Base-by-base conservation (phyloP, 495 filamentous ascomycete genomes). In the Endocarpon pusillum region DNA sequence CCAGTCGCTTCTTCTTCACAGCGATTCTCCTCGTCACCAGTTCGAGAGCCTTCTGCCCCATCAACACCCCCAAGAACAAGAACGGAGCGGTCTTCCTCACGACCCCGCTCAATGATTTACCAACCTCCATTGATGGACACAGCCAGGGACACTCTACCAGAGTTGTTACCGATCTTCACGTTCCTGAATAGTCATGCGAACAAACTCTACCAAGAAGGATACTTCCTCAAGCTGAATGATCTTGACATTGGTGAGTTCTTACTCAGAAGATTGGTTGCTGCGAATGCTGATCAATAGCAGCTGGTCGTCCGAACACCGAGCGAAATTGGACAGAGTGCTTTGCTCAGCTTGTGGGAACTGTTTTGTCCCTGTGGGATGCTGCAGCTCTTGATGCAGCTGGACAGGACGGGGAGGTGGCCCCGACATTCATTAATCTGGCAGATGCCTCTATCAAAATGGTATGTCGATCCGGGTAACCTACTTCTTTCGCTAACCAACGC, bases 371-470 rank as follows among this genome's bases (percentile, higher is more conserved):
- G 15, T 99, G 89, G 89, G 89, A 96, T 58, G 86, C 87, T 14
- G 73, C 79, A 40, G 84, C 86, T 54, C 64, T 99, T 48, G 89
- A 96, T 65, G 75, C 75, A 26, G 84, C 83, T 10, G 82, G 73
- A 12, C 71, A 77, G 27, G 73, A 87, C 38, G 73, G 74, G 21
- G 83, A 94, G 44, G 81, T 94, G 22, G 62, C 91, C 14, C 85
- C 89, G 15, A 94, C 82, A 31, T 99, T 93, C 53, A 78, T 99
- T 48, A 99, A 99, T 53, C 62, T 99, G 41, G 85, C 89, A 2
- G 89, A 99, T 67, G 86, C 86, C 9, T 92, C 87, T 1, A 80
- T 99, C 46, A 93, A 87, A 49, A 92, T 94, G 87, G 89, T 94
- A 63, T 33, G 58, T 38, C 33, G 8, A 8, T 41, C 12, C 16